Evolutionary conservation across 768 basidiomycete genomes (phyloP).

Genomic region (Termitomyces eurrhizus): DNA sequence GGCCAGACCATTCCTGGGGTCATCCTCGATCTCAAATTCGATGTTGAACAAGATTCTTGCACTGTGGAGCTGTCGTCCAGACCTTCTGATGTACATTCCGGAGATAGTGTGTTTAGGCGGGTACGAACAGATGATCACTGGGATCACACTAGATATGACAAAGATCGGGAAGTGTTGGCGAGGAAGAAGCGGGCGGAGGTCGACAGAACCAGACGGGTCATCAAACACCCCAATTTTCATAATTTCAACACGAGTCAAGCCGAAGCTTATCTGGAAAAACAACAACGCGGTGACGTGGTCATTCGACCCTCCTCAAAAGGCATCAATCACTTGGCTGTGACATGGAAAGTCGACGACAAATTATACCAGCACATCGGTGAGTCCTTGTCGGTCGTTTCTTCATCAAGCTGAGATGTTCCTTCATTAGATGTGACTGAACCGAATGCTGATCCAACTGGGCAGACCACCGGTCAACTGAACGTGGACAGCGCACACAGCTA

Average conservation of each 20-base stretch:
- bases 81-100: constrained; percentile 51
- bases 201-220: constrained; percentile 75
- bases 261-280: constrained; percentile 83
- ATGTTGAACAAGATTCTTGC: constrained; percentile 58
- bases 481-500: constrained; percentile 80
- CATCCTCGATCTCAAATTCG: constrained; percentile 68
- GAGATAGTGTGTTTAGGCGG: constrained; percentile 60
- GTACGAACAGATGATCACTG: constrained; percentile 58
- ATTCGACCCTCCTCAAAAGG: constrained; percentile 97
- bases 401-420: not conserved
- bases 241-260: constrained; percentile 90
- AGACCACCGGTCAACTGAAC: constrained; percentile 59
- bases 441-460: constrained; percentile 71
- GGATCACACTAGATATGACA: constrained; percentile 60
- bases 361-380: constrained; percentile 95
- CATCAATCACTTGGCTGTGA: constrained; percentile 88
- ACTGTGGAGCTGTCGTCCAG: constrained; percentile 74
- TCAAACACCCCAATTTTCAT: constrained; percentile 98
- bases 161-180: constrained; percentile 67
- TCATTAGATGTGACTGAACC: constrained; percentile 72
- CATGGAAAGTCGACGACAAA: constrained; percentile 97
- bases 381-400: constrained; percentile 18
- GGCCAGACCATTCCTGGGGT: constrained; percentile 80
- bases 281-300: constrained; percentile 93
- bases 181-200: constrained; percentile 85